phyloP scores from a whole-genome alignment of 805 yeast species.

The Saccharomycopsis synnaedendra region DNA sequence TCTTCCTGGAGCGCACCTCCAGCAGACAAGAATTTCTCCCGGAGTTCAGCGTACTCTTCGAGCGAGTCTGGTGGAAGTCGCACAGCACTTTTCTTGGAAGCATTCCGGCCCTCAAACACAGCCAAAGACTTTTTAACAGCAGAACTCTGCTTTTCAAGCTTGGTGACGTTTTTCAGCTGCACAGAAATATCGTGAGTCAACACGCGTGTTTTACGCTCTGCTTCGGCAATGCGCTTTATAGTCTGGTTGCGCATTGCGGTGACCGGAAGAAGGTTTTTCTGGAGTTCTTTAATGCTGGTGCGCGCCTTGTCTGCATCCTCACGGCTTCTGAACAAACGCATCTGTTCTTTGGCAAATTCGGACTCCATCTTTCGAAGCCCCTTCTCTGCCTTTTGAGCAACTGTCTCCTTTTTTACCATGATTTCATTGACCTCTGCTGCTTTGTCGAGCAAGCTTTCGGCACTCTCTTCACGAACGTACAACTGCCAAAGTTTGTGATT shows the following conservation, averaged over 20 bases:
- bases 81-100: slow-evolving; percentile 23
- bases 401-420: slow-evolving; percentile 20
- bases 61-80: slow-evolving; percentile 39
- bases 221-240: slow-evolving; percentile 33
- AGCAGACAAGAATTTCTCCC: slow-evolving; percentile 41
- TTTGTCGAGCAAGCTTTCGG: slow-evolving; percentile 18
- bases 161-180: slow-evolving; percentile 33
- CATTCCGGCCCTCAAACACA: slow-evolving; percentile 26
- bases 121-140: slow-evolving; percentile 31
- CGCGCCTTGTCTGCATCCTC: slow-evolving; percentile 26
- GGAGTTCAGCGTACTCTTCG: slow-evolving; percentile 44
- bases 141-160: slow-evolving; percentile 35
- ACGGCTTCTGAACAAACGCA: slow-evolving; percentile 31
- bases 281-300: slow-evolving; percentile 30
- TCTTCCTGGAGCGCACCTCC: slow-evolving; percentile 52
- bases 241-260: slow-evolving; percentile 43
- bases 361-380: slow-evolving; percentile 28
- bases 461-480: slow-evolving; percentile 41
- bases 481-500: slow-evolving; percentile 50
- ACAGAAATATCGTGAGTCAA: slow-evolving; percentile 39
- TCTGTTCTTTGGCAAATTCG: slow-evolving; percentile 35
- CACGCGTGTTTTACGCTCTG: slow-evolving; percentile 37
- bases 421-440: slow-evolving; percentile 15
- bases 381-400: slow-evolving; percentile 24
- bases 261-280: slow-evolving; percentile 47